Conservation (phyloP, 306 rosid genomes). For the Prunus mume region DNA sequence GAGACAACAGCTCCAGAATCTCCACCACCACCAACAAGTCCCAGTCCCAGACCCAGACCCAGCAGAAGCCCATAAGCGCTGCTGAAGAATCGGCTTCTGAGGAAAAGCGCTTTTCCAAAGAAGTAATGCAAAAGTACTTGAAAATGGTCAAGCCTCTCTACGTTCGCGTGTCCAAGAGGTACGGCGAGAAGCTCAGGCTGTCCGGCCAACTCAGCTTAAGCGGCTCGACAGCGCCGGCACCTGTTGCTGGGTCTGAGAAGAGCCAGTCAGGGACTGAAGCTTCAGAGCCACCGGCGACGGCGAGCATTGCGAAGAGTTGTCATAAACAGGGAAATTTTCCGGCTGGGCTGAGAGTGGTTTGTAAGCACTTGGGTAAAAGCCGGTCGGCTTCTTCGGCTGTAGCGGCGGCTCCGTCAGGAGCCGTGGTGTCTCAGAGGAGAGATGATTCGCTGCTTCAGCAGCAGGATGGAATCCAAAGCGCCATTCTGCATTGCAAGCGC, state of each 20-base stretch:
- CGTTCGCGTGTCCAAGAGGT: constrained; percentile 68
- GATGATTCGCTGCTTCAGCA: constrained; percentile 93
- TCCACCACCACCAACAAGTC: constrained; percentile 28
- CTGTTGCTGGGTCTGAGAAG: constrained; percentile 25
- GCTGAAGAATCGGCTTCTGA: constrained; percentile 44
- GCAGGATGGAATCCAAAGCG: constrained; percentile 95
- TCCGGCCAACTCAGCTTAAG: constrained; percentile 45
- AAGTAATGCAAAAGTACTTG: constrained; percentile 74
- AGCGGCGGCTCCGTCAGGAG: constrained; percentile 56
- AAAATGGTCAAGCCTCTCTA: constrained; percentile 89
- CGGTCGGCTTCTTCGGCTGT: constrained; percentile 91
- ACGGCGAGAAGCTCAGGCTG: constrained; percentile 60
- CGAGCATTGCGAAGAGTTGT: constrained; percentile 23
- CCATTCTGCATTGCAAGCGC: constrained; percentile 92
- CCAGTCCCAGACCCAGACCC: constrained; percentile 27
- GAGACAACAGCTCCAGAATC: constrained; percentile 69
- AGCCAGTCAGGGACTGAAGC: constrained; percentile 21
- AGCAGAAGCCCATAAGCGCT: constrained; percentile 29
- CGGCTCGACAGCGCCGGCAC: constrained; percentile 8
- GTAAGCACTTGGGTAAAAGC: constrained; percentile 93
- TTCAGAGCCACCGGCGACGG: constrained; percentile 20
- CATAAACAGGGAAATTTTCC: constrained; percentile 57
- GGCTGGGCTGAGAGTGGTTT: constrained; percentile 70
- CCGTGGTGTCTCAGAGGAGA: constrained; percentile 48
- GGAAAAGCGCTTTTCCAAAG: constrained; percentile 82